These are phyloP conservation scores for Balansia obtecta DNA, from an alignment of 2,329 filamentous ascomycete species.

Conservation along the genomic window DNA sequence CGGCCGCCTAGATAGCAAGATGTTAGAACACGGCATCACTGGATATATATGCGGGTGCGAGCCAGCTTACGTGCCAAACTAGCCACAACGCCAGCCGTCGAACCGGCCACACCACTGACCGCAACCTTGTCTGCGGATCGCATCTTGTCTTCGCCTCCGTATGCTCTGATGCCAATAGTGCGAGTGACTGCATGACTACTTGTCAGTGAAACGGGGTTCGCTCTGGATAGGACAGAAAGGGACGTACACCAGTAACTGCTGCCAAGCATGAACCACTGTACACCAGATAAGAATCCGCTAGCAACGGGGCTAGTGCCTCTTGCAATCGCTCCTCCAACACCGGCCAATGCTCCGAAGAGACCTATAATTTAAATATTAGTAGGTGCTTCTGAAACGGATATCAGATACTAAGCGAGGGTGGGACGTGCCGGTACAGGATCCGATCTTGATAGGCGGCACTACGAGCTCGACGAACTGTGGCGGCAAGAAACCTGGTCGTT, in stretches of 20 bases:
- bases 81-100: constrained; percentile 50
- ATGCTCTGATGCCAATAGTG: constrained; percentile 31
- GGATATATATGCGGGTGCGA: background rate
- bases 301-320: constrained; percentile 53
- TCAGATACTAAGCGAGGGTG: background rate
- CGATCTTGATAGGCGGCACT: constrained; percentile 43
- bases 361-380: constrained; percentile 28
- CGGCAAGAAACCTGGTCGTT: constrained; percentile 25
- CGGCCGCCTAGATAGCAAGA: constrained; percentile 30
- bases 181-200: constrained; percentile 31
- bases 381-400: background rate
- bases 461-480: constrained; percentile 33
- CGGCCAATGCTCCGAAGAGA: constrained; percentile 47
- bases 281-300: constrained; percentile 58
- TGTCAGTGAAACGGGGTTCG: background rate
- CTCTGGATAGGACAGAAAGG: background rate
- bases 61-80: constrained; percentile 38
- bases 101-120: constrained; percentile 60
- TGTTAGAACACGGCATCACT: background rate
- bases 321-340: constrained; percentile 59
- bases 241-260: constrained; percentile 61
- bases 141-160: constrained; percentile 39
- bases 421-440: constrained; percentile 41
- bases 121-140: constrained; percentile 46
- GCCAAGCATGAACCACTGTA: constrained; percentile 73